Evolutionary conservation across 1,284 basidiomycete species (phyloP), one percentile per base, ranked within the genome.

Genomic region (Pisolithus thermaeus): DNA sequence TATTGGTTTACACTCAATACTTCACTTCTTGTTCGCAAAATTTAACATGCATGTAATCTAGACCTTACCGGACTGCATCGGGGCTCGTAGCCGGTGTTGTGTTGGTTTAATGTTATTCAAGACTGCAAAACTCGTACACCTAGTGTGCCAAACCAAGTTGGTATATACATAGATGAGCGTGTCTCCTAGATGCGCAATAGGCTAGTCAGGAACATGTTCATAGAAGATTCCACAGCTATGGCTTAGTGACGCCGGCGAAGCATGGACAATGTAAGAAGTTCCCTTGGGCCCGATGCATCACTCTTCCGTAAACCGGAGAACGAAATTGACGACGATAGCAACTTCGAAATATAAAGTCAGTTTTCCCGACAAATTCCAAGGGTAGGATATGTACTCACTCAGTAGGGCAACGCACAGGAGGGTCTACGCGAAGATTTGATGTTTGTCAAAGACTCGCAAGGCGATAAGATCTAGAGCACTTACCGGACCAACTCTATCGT

Each of bases 401-500:
- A 96, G 80, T 37, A 97, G 76, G 22, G 90, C 85, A 54, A 90
- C 72, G 67, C 93, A 97, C 35, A 97, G 71, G 32, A 96, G 72
- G 6, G 94, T 96, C 89, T 96, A 47, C 44, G 52, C 35, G 52
- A 53, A 47, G 41, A 7, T 30, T 43, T 59, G 49, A 56, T 1
- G 7, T 27, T 52, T 39, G 45, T n/a, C 36, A 55, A 52, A 40
- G 57, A 47, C 30, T 38, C 48, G 23, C 40, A 55, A 28, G 40
- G 44, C 25, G 45, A 46, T 42, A 52, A 41, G 38, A 51, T 51
- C 49, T 49, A 36, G 41, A 59, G 54, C 50, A 76, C 84, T 70
- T 55, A 87, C 84, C 47, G 84, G 84, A 52, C 95, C 95, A 50
- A 98, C 71, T 52, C 97, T 83, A 73, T 99, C 96, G 64, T 99